Base-by-base conservation (phyloP, 2,329 filamentous ascomycete species). In the Cryphonectria naterciae region DNA sequence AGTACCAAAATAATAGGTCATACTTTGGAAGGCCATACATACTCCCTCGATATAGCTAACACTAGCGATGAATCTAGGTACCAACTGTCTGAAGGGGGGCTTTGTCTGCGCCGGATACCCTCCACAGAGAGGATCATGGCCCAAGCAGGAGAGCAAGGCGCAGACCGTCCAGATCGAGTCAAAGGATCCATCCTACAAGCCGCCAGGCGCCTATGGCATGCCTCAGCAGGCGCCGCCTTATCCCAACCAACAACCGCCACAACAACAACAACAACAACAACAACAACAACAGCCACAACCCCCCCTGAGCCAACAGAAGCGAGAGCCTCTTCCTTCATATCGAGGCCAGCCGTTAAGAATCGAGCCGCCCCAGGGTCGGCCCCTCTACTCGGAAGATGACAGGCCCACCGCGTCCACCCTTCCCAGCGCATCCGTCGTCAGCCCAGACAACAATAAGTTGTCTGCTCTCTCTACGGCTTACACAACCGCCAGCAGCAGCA, bases 91-190 rank as follows among this genome's bases (percentile, higher is more conserved):
- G 69, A 92, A 94, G 73, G 95, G 96, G 61, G 93, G 93, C 22
- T 98, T 98, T 79, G 85, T 93, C 46, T 99, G 96, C 80, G 92
- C 93, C 75, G 96, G 96, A 67, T 99, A 99, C 81, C 92, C 92
- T 78, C 92, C 92, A 68, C 91, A 92, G 75, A 89, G 93, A 76
- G 90, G 91, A 58, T 86, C 89, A 67, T 96, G 93, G 91, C 89
- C 92, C 74, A 97, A 95, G 81, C 89, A 91, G 43, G 91, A 92
- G 72, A 90, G 83, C 77, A 90, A 92, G 75, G 88, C 90, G 75
- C 82, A 86, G 66, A 88, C 91, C 65, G 87, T 95, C 75, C 93
- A 92, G 72, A 86, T 97, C 65, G 93, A 97, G 81, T 95, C 94
- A 28, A 97, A 97, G 81, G 93, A 95, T 74, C 87, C 88, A 0